Conservation (phyloP, 2,329 filamentous ascomycete genomes). For the Talaromyces sp. region DNA sequence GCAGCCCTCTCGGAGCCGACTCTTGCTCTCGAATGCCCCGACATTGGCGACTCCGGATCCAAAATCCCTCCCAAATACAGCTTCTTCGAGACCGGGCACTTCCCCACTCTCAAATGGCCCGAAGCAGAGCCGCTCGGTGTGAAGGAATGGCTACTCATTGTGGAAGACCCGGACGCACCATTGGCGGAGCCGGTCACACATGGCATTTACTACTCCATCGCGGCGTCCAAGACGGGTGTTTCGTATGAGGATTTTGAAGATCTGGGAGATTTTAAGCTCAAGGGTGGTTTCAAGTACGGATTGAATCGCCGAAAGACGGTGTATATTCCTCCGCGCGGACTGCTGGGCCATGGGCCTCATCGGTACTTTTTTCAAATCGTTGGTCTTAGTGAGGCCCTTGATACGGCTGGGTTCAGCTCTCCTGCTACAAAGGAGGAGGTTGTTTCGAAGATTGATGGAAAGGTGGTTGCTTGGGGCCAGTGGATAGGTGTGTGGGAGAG, state of each 20-base stretch:
- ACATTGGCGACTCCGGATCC: slow-evolving; percentile 5
- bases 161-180: slow-evolving; percentile 17
- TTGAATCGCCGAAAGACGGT: slow-evolving; percentile 35
- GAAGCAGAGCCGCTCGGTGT: not conserved
- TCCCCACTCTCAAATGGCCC: slow-evolving; percentile 4
- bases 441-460: slow-evolving; percentile 39
- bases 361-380: slow-evolving; percentile 50
- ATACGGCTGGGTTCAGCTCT: slow-evolving; percentile 30
- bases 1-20: slow-evolving; percentile 1
- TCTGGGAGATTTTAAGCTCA: slow-evolving; percentile 12
- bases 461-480: slow-evolving; percentile 46
- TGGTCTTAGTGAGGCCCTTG: slow-evolving; percentile 42
- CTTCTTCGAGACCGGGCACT: not conserved
- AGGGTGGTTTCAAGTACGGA: slow-evolving; percentile 46
- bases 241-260: slow-evolving; percentile 32
- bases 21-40: slow-evolving; percentile 4
- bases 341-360: slow-evolving; percentile 48
- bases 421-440: slow-evolving; percentile 42
- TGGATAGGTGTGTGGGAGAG: slow-evolving; percentile 46
- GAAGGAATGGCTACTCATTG: slow-evolving; percentile 12
- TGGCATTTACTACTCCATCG: slow-evolving; percentile 25
- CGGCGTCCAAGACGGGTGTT: slow-evolving; percentile 28
- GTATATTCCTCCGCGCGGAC: slow-evolving; percentile 44
- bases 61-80: slow-evolving; percentile 1
- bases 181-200: slow-evolving; percentile 14